Evolutionary conservation across 2,329 filamentous ascomycete species (phyloP), one percentile per base, ranked within the genome.

Genomic region (Venturia asperata): DNA sequence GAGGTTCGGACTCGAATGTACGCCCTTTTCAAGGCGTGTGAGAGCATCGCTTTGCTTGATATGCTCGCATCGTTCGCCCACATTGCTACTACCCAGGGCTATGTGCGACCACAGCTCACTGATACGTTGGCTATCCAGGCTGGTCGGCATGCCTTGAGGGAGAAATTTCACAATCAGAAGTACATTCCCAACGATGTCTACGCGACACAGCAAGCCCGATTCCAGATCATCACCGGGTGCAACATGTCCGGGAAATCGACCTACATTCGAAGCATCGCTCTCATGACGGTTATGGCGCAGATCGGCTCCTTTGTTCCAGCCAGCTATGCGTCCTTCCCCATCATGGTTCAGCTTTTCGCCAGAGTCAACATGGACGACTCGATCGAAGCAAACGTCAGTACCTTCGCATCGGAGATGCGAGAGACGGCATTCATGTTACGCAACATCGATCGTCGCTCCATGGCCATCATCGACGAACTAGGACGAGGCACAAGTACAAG

Each of bases 191-290:
- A 97, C 68, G 92, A 97, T 71, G 90, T 92, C 37, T 97, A 92
- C 71, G 88, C 91, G 2, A 89, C 87, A 0, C 83, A 88, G 42
- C 87, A 93, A 67, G 86, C 87, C 43, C 86, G 92, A 1, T 96
- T 97, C 71, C 92, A 97, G 69, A 89, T 97, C 67, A 87, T 99
- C 68, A 97, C 93, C 7, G 64, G 94, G 3, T 95, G 91, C 74
- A 99, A 99, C 71, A 99, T 99, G 94, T 96, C 91, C 70, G 94
- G 92, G 0, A 99, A 97, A 74, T 96, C 90, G 68, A 99, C 92
- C 0, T 97, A 97, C 72, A 96, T 97, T 68, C 86, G 91, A 62
- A 88, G 89, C 1, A 81, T 96, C 30, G 90, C 93, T 0, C 79
- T 99, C 41, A 85, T 95, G 72, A 86, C 89, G 56, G 86, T 99